phyloP scores from a whole-genome alignment of 192 early-diverging fungal species.

The Powellomyces hirtus region DNA sequence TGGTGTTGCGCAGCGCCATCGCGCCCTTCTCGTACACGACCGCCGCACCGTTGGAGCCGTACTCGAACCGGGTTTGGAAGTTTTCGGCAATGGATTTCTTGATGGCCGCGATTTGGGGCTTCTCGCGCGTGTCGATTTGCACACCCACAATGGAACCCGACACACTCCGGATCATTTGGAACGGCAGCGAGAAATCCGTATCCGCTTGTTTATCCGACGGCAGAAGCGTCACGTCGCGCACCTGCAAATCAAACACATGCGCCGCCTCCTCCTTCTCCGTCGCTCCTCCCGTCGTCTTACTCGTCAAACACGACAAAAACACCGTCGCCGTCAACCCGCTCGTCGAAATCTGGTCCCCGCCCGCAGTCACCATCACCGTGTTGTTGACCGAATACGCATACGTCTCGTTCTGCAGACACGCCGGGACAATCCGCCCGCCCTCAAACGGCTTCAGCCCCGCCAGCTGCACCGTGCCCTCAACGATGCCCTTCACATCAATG shows the following conservation, averaged over 20 bases:
- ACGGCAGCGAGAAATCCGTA: background rate
- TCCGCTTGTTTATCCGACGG: background rate
- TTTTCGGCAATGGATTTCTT: constrained; percentile 18
- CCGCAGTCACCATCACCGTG: background rate
- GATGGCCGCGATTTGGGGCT: background rate
- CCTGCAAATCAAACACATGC: background rate
- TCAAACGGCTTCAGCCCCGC: background rate
- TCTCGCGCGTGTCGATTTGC: constrained; percentile 1
- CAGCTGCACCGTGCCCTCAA: background rate
- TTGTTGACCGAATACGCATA: background rate
- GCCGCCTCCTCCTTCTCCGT: background rate
- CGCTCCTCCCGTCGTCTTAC: background rate
- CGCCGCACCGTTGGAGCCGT: background rate
- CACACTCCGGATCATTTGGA: background rate
- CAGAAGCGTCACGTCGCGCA: background rate
- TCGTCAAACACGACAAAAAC: background rate
- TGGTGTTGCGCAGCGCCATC: background rate
- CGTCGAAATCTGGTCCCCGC: background rate
- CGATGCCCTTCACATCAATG: background rate
- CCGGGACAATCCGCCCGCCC: background rate
- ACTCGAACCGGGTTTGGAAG: constrained; percentile 14
- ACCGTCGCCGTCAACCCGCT: background rate
- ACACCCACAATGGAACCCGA: background rate
- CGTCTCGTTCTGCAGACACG: background rate
- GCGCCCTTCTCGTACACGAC: constrained; percentile 3